Percentiles rank a stretch among this genome's conserved stretches.
Evolutionary conservation across 192 early-diverging fungal genomes (phyloP).

Genomic region (Coemansia sp.): DNA sequence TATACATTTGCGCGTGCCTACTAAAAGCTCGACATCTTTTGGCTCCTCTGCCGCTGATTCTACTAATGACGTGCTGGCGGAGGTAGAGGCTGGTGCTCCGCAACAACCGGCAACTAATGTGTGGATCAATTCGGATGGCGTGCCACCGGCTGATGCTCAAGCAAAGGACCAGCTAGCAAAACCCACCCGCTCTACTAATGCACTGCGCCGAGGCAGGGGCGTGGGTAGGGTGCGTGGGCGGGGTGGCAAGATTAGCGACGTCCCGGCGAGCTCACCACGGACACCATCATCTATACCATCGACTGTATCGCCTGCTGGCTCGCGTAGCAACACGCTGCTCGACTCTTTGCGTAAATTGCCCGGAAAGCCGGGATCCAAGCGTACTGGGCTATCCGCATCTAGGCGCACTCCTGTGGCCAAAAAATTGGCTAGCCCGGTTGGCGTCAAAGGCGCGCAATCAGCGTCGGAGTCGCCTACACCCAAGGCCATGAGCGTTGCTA

Average conservation of each 20-base stretch:
- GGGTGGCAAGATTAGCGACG: not conserved
- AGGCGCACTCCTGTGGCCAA: conserved; percentile 5
- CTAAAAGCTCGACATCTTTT: not conserved
- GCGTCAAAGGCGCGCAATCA: not conserved
- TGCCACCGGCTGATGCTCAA: not conserved
- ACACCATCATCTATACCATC: not conserved
- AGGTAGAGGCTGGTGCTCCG: not conserved
- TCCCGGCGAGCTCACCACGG: not conserved
- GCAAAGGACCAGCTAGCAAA: not conserved
- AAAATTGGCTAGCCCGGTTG: not conserved
- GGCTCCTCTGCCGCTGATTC: not conserved
- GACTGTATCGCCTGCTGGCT: conserved; percentile 6
- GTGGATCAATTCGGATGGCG: conserved; percentile 26
- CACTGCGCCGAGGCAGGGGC: not conserved
- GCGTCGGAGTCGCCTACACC: not conserved
- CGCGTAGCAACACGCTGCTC: conserved; percentile 16
- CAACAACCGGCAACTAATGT: not conserved
- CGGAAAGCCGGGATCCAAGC: conserved; percentile 22
- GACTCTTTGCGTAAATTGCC: conserved; percentile 34
- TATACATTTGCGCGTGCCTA: conserved; percentile 1
- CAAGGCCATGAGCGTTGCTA: not conserved
- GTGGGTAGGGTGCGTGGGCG: not conserved
- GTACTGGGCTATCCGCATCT: conserved; percentile 25
- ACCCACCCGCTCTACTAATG: not conserved
- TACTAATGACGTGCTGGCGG: not conserved